Evolutionary conservation across 768 basidiomycete genomes (phyloP), one percentile per base, ranked within the genome.

Genomic region (Polyporus arcularius): DNA sequence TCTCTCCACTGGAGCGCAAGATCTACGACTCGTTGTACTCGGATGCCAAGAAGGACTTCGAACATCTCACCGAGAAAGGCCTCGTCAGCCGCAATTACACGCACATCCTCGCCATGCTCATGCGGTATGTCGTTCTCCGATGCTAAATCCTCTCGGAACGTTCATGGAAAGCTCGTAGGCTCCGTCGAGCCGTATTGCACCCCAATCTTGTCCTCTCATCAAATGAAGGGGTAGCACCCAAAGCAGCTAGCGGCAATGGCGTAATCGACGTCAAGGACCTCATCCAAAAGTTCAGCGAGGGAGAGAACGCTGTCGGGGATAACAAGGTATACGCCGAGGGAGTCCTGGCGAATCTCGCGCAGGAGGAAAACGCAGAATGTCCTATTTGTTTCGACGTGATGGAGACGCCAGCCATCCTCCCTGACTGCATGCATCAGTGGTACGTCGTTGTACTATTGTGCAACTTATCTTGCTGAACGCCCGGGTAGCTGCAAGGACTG

Each of bases 101-200:
- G 18, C 86, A 92, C 72, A 93, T 95, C 70, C 82, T 98, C 67
- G 93, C 95, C 12, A 94, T 96, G 90, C 79, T 98, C 32, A 96
- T 96, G 92, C 84, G 88, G 94, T 94, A 57, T 28, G 82, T 35
- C 21, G 26, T n/a, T 40, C 7, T 5, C 8, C 7, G 28, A 21
- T 26, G 6, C 5, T 8, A 2, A 18, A 12, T 10, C 11, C 50
- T 9, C 58, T 14, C 11, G 8, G 65, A 47, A 71, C 51, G 14
- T 50, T 39, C 62, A 21, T 9, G 2, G 50, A 7, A 65, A 4
- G 2, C 3, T 9, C 8, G 11, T 15, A 94, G 92, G 61, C 74
- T 97, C 31, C 89, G 96, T 35, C 93, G 94, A 57, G 95, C 95
- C 9, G 95, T 97, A 4, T 81, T 97, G 21, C 96, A 98, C 70